These are phyloP conservation scores for Cardamine occulta DNA, from an alignment of 345 rosid species.

Conservation along the genomic window DNA sequence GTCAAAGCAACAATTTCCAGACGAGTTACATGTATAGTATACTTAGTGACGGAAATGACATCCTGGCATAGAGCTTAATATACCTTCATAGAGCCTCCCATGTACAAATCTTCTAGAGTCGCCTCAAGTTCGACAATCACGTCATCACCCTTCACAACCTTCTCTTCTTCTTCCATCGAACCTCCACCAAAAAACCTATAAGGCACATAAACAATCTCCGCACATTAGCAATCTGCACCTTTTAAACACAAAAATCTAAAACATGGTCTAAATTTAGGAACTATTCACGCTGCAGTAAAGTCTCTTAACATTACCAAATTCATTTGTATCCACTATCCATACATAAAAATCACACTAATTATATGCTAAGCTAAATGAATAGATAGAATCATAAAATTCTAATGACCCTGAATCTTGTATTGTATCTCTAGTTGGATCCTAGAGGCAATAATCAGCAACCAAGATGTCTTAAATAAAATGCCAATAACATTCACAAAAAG, in stretches of 20 bases:
- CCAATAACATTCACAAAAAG: not conserved
- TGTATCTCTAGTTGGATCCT: conserved; percentile 2
- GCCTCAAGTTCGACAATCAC: conserved; percentile 95
- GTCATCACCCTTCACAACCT: conserved; percentile 85
- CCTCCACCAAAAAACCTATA: conserved; percentile 89
- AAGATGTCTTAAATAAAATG: not conserved
- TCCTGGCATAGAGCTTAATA: not conserved
- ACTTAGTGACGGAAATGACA: not conserved
- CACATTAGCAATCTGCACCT: conserved; percentile 17
- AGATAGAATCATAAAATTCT: not conserved
- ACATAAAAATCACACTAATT: not conserved
- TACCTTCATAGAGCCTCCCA: conserved; percentile 97
- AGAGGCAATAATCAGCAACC: not conserved
- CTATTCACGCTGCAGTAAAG: not conserved
- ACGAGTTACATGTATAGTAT: conserved; percentile 2
- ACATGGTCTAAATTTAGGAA: conserved; percentile 4
- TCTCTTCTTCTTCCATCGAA: conserved; percentile 87
- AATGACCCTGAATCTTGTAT: not conserved
- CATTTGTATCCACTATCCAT: not conserved
- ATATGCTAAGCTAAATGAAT: not conserved
- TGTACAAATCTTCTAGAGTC: conserved; percentile 89
- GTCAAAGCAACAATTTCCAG: not conserved
- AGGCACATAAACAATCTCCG: conserved; percentile 3
- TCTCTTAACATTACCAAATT: not conserved
- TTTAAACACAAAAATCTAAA: not conserved